phyloP scores from a whole-genome alignment of 1,139 yeast species.

The Pichia sp. region DNA sequence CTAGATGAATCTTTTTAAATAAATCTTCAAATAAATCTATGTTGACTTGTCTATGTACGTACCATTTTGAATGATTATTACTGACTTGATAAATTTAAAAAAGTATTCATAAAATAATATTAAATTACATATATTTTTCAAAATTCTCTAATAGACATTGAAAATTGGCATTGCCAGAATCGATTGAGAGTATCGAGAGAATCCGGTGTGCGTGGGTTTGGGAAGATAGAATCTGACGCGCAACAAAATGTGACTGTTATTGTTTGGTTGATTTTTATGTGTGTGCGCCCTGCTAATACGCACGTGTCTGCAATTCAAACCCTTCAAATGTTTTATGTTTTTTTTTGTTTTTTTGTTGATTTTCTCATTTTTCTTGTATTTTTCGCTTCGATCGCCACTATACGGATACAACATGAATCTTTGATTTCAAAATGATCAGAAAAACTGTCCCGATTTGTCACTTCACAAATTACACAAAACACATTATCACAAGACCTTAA shows the following conservation, averaged over 20 bases:
- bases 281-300: neutral
- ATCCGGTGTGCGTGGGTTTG: conserved; percentile 1
- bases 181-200: neutral
- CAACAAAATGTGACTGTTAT: neutral
- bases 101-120: neutral
- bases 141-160: neutral
- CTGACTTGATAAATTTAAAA: conserved; percentile 2
- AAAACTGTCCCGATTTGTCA: neutral
- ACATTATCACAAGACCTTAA: neutral
- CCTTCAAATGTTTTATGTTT: neutral
- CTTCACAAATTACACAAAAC: neutral
- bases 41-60: conserved; percentile 2
- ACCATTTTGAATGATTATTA: conserved; percentile 29
- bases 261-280: neutral
- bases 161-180: neutral
- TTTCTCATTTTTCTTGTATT: neutral
- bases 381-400: neutral
- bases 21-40: neutral
- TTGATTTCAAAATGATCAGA: neutral
- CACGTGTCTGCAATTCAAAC: neutral
- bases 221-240: neutral
- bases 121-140: neutral
- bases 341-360: neutral
- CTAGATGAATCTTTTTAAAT: neutral
- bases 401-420: neutral